Evolutionary conservation across 1,139 yeast species (phyloP), one percentile per base, ranked within the genome.

Genomic region (Blastobotrys aristatus): DNA sequence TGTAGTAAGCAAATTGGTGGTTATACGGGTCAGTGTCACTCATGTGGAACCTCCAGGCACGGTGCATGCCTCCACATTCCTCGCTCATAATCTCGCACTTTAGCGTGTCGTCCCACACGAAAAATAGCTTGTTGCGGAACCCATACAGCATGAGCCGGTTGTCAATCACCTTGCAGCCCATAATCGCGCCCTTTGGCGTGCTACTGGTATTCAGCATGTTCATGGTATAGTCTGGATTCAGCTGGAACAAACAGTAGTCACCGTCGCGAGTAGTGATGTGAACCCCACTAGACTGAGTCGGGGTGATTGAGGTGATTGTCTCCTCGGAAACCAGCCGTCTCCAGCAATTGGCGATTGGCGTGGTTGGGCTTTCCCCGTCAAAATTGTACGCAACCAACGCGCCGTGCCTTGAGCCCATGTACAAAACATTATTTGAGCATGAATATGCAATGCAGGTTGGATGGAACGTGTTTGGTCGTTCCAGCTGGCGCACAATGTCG

Each of bases 61-160:
- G 73, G 61, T 90, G 97, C 2, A 92, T 79, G 1, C 97, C 97
- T 20, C 97, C 97, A 64, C 97, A 92, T n/a, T 74, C 66, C 53
- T 81, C 87, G 52, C 79, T 77, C 48, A 77, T 71, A 3, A 87
- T 63, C 61, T 89, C 96, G 44, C 76, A 72, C 56, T 86, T 90
- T 37, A 75, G 72, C 0, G 90, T 79, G 60, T 88, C 96, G 61
- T 90, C 87, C 83, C 90, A 88, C 20, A 88, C 67, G 58, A 82
- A 85, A 62, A 92, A 89, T 45, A 75, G 69, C 43, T 84, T 83
- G 1, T 94, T 86, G 55, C 82, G 80, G 71, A 92, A 92, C 0
- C 97, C 97, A 60, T 79, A 86, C 2, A 86, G 65, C 2, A 85
- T 67, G 43, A 82, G 67, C 45, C 83, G 80, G n/a, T 70, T 64